Base-by-base conservation (phyloP, 208 protist genomes). In the Kentomonas sorsogonicus region DNA sequence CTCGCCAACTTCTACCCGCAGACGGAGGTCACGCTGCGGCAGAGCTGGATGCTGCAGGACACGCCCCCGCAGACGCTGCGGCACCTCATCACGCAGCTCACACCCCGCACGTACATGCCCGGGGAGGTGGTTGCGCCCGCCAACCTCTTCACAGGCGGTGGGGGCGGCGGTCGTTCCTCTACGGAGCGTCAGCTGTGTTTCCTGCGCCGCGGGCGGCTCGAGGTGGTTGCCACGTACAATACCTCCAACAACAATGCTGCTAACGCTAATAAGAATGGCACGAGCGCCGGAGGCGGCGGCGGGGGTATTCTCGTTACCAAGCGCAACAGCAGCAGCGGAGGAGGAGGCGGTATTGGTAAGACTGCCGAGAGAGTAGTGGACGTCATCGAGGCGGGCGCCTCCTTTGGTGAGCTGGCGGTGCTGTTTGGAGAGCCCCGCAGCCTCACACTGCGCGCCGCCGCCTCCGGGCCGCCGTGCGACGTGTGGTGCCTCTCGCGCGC, bases 11-110 rank as follows among this genome's bases (percentile, higher is more conserved):
- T 85, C 77, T 93, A 86, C 61, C 78, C 77, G 39, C 46, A 75
- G 39, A 89, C 79, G 53, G 86, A 90, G 65, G 53, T 88, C 34
- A 58, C 87, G 25, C 78, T 90, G 77, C 77, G 86, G 54, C 86
- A 93, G 72, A 93, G 86, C 64, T 93, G 86, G 86, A 72, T 93
- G 51, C 69, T 93, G 43, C 86, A 93, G 65, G 86, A 93, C 58
- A 82, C 80, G 13, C 80, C 86, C 13, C 64, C 77, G 18, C 61
- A 69, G 41, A 90, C 82, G 9, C 80, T 93, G 31, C 79, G 79
- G 31, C 73, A 54, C 41, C 67, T 93, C 57, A 84, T 90, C n/a
- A 66, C 79, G 15, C 71, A 83, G 29, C 44, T 93, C 16, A 69
- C 70, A 20, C 75, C 86, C 16, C 82, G 58, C 48, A 85, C 73